Evolutionary conservation across 73 alveolate genomes (phyloP).

Genomic region (Breviolum minutum): DNA sequence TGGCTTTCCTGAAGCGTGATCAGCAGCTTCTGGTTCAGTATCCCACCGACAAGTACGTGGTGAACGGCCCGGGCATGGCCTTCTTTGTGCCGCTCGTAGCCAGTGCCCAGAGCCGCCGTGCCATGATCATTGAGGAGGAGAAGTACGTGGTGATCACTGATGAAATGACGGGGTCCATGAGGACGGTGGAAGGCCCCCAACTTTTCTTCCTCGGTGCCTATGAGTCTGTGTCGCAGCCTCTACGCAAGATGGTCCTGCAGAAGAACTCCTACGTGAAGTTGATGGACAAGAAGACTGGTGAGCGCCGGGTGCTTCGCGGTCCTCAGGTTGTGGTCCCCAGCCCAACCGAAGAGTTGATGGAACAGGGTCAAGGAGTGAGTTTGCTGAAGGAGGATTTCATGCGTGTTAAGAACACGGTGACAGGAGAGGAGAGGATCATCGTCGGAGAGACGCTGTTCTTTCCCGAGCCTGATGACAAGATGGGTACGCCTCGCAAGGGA

Average conservation of each 20-base stretch:
- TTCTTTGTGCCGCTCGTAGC: background rate
- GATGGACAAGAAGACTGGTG: background rate
- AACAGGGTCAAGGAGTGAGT: constrained; percentile 1
- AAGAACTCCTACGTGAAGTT: background rate
- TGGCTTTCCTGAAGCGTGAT: background rate
- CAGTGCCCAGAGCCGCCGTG: constrained; percentile 18
- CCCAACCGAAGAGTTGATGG: constrained; percentile 3
- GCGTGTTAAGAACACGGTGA: constrained; percentile 6
- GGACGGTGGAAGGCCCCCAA: constrained; percentile 6
- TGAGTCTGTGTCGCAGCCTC: constrained; percentile 1
- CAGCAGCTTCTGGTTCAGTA: constrained; percentile 7
- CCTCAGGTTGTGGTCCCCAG: constrained; percentile 2
- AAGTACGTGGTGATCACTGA: background rate
- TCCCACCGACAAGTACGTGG: constrained; percentile 6
- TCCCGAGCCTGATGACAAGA: constrained; percentile 2
- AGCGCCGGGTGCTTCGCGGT: constrained; percentile 5
- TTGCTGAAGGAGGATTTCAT: background rate
- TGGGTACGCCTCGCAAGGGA: background rate
- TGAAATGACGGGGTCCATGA: constrained; percentile 16
- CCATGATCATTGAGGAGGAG: background rate
- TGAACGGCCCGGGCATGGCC: constrained; percentile 23
- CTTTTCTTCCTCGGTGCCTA: constrained; percentile 16
- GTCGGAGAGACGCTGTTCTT: constrained; percentile 19
- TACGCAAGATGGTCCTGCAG: constrained; percentile 15
- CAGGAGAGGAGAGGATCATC: background rate